Evolutionary conservation across 2,329 filamentous ascomycete species (phyloP), one percentile per base, ranked within the genome.

Genomic region (Nothopassalora personata): DNA sequence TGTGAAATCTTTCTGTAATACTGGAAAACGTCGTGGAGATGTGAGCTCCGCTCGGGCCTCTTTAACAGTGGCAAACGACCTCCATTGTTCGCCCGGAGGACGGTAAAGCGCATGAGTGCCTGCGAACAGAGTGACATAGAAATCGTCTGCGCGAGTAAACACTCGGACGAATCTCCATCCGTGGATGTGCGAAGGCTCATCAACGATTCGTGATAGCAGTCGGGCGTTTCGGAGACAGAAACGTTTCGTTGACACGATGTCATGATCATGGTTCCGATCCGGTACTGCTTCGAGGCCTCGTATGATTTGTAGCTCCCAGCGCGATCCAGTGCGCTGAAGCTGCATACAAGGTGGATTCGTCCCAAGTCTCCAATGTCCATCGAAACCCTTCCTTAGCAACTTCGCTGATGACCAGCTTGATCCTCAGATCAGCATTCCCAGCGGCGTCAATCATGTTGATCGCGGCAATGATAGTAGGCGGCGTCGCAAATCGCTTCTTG

Each of bases 391-490:
- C 61, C 39, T 54, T 53, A 19, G 57, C 59, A 13, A 71, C 57
- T 11, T 70, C 62, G n/a, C 57, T 57, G 1, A 63, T 63, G 39
- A 62, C 57, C 9, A 69, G 60, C 43, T 59, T 60, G 5, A 71
- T 61, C 49, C 66, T 60, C 47, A 71, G 45, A 48, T 69, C 67
- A 23, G 64, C 61, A 45, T 68, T 67, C 5, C 68, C 67, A 0
- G 64, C 66, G 50, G 64, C 59, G 59, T 71, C 69, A n/a, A 71
- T 55, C 65, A 67, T 67, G 36, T 64, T 69, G 53, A 71, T 52
- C 23, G 65, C 68, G 9, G 63, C 62, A 33, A 71, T 43, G 15
- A 71, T 64, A 6, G 64, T 71, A 4, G 68, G 69, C 27, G 62
- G 57, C 34, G 43, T 31, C 8, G 53, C 52, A 54, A 70, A 70